A percentile compares a stretch with the other conserved stretches of the same genome.
These are phyloP conservation scores for Fusarium austroafricanum DNA, from an alignment of 2,329 filamentous ascomycete species.

Conservation along the genomic window DNA sequence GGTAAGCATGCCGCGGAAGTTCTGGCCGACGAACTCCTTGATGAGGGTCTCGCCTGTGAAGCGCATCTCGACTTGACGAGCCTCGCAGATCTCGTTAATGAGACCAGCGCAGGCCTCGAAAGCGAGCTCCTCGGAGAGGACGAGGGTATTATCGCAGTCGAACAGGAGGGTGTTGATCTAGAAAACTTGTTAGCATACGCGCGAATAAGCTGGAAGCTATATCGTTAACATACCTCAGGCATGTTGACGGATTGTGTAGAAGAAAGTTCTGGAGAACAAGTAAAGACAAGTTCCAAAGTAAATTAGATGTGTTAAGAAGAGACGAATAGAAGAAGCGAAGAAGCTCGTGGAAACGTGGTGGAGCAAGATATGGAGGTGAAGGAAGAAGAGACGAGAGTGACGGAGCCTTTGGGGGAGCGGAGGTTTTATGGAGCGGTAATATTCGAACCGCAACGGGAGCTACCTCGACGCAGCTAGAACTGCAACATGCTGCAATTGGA, in stretches of 20 bases:
- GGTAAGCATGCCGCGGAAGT: constrained; percentile 92
- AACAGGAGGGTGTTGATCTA: constrained; percentile 77
- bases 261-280: neutral
- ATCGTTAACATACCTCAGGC: constrained; percentile 48
- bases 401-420: constrained; percentile 26
- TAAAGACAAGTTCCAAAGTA: neutral
- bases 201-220: neutral
- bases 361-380: constrained; percentile 14
- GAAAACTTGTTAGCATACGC: constrained; percentile 5
- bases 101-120: constrained; percentile 92
- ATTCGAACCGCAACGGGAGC: neutral
- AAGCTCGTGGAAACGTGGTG: constrained; percentile 20
- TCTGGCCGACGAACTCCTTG: constrained; percentile 89
- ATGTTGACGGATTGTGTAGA: constrained; percentile 45
- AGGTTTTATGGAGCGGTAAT: constrained; percentile 58
- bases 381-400: constrained; percentile 18
- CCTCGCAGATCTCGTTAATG: constrained; percentile 84
- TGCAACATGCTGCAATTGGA: constrained; percentile 19
- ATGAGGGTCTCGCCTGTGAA: constrained; percentile 86
- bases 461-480: neutral
- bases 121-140: constrained; percentile 88
- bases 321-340: constrained; percentile 21
- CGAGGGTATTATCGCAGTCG: constrained; percentile 91
- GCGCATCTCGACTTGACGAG: constrained; percentile 69
- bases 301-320: constrained; percentile 24